These are phyloP conservation scores for Telopea speciosissima DNA, from an alignment of 177 flowering plant species.

Conservation along the genomic window DNA sequence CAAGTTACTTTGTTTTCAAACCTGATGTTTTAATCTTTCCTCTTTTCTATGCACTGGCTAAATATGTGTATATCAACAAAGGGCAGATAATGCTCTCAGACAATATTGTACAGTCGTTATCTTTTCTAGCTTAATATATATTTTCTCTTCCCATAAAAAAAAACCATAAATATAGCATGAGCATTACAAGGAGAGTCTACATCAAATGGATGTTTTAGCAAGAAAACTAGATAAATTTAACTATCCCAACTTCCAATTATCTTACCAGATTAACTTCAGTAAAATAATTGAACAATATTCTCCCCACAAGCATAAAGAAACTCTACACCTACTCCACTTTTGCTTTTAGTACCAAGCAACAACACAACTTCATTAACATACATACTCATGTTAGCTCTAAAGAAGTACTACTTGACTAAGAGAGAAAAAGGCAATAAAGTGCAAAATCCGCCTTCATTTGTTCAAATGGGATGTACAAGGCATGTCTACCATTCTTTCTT, in stretches of 20 bases:
- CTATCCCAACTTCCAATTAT: neutral
- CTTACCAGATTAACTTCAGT: neutral
- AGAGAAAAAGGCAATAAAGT: neutral
- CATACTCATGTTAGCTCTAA: neutral
- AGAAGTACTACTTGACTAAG: no score
- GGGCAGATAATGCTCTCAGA: no score
- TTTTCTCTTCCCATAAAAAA: no score
- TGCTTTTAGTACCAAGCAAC: neutral
- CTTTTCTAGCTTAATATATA: no score
- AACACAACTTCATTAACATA: neutral
- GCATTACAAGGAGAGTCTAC: slow-evolving; percentile 4
- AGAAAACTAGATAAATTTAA: neutral
- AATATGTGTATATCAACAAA: no score
- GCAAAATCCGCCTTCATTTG: slow-evolving; percentile 1
- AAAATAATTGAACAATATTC: neutral
- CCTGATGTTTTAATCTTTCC: no score
- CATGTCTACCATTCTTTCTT: neutral
- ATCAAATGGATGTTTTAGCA: neutral
- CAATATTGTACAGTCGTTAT: no score
- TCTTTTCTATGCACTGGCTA: no score
- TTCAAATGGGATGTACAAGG: slow-evolving; percentile 13
- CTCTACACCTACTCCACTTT: neutral
- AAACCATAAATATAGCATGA: neutral
- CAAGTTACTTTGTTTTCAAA: no score
- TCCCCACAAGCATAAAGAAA: neutral